Evolutionary conservation across 495 filamentous ascomycete species (phyloP).

Genomic region (Penicillium bovifimosum): DNA sequence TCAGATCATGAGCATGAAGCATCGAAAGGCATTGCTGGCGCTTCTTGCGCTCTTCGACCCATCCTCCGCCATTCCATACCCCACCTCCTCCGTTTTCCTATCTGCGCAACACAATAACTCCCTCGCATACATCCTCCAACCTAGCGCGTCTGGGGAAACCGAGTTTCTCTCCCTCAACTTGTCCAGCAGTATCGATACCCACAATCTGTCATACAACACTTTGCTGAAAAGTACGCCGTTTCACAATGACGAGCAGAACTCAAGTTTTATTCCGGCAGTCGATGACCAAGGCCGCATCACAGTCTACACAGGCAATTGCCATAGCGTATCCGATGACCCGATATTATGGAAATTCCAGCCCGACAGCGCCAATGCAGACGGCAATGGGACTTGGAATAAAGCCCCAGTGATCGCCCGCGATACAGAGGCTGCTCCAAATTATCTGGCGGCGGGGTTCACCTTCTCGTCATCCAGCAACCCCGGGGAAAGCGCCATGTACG

Average conservation of each 20-base stretch:
- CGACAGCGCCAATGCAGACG: constrained; percentile 28
- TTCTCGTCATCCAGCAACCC: constrained; percentile 59
- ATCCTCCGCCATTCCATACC: constrained; percentile 59
- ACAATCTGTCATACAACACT: constrained; percentile 48
- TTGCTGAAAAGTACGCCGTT: constrained; percentile 65
- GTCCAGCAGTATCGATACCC: constrained; percentile 47
- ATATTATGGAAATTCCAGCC: constrained; percentile 52
- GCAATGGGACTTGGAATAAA: constrained; percentile 55
- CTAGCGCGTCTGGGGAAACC: constrained; percentile 34
- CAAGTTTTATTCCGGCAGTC: constrained; percentile 58
- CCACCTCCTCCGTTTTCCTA: constrained; percentile 62
- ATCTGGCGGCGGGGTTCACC: constrained; percentile 58
- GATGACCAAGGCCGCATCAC: constrained; percentile 60
- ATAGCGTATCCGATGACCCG: constrained; percentile 31
- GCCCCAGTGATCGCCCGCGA: constrained; percentile 18
- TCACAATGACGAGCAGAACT: constrained; percentile 33
- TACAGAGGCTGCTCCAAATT: constrained; percentile 49
- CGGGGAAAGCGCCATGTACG: constrained; percentile 50
- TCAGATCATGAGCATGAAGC: constrained; percentile 25
- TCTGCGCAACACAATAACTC: constrained; percentile 45
- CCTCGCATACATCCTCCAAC: constrained; percentile 56
- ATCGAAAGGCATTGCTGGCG: constrained; percentile 13
- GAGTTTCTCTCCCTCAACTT: constrained; percentile 61
- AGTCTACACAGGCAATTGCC: constrained; percentile 66
- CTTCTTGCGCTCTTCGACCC: constrained; percentile 17